These are phyloP conservation scores for Candida yuanshanica DNA, from an alignment of 805 yeast species.

Conservation along the genomic window DNA sequence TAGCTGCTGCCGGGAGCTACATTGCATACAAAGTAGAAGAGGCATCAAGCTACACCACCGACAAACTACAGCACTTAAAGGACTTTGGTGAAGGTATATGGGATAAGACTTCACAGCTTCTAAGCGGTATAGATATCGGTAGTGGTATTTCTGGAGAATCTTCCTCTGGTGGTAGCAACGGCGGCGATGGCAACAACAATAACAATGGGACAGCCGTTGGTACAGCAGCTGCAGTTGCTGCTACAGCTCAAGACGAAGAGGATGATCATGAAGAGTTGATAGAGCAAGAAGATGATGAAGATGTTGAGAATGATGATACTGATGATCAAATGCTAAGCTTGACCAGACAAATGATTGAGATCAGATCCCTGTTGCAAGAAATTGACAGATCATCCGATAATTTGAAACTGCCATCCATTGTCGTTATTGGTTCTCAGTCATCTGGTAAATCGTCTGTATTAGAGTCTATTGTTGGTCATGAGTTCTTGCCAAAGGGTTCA, in stretches of 20 bases:
- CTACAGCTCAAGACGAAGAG: slow-evolving; percentile 39
- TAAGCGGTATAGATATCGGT: slow-evolving; percentile 22
- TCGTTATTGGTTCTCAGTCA: slow-evolving; percentile 95
- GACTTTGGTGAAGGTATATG: slow-evolving; percentile 55
- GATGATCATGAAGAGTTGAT: slow-evolving; percentile 33
- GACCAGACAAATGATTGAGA: slow-evolving; percentile 96
- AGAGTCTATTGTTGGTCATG: slow-evolving; percentile 97
- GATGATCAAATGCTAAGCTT: slow-evolving; percentile 80
- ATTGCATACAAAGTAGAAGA: slow-evolving; percentile 89
- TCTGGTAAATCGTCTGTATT: slow-evolving; percentile 96
- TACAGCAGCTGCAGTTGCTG: slow-evolving; percentile 49
- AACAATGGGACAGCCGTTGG: slow-evolving; percentile 48
- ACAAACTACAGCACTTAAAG: slow-evolving; percentile 53
- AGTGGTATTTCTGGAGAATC: slow-evolving; percentile 17
- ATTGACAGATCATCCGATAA: slow-evolving; percentile 71
- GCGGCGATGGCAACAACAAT: slow-evolving; percentile 23
- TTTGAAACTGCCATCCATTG: slow-evolving; percentile 86
- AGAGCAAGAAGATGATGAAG: slow-evolving; percentile 44
- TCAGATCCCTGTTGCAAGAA: slow-evolving; percentile 68
- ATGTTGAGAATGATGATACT: slow-evolving; percentile 52
- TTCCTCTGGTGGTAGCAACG: slow-evolving; percentile 23
- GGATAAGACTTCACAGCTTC: slow-evolving; percentile 30
- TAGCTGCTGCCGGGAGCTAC: slow-evolving; percentile 93
- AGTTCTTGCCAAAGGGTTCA: slow-evolving; percentile 92
- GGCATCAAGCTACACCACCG: slow-evolving; percentile 67